A percentile compares a stretch with the other conserved stretches of the same genome.
Conservation (phyloP, 2,329 filamentous ascomycete genomes). For the Talaromyces sp. region DNA sequence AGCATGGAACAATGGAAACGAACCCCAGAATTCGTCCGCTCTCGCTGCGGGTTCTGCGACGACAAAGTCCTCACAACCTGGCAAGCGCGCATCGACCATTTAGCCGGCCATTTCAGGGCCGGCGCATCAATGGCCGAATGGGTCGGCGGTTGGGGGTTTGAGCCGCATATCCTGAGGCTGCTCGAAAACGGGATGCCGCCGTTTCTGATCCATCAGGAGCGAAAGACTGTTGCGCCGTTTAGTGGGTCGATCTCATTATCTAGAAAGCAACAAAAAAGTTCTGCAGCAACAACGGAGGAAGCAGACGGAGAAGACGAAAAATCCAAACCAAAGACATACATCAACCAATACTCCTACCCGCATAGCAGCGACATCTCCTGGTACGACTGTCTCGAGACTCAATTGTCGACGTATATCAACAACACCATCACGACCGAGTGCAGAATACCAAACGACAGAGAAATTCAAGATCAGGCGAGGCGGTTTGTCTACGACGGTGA, state of each 20-base stretch:
- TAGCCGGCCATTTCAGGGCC: conserved; percentile 37
- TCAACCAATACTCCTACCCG: conserved; percentile 9
- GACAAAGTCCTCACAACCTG: conserved; percentile 27
- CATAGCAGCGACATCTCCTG: not conserved
- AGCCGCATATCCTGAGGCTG: conserved; percentile 30
- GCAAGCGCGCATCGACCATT: conserved; percentile 32
- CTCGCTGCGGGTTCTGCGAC: conserved; percentile 31
- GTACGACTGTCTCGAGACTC: conserved; percentile 7
- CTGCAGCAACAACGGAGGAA: not conserved
- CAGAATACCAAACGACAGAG: conserved; percentile 2
- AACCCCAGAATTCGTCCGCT: conserved; percentile 46
- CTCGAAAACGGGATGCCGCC: conserved; percentile 38
- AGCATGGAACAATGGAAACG: conserved; percentile 53
- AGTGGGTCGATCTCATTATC: conserved; percentile 1
- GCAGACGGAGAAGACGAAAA: not conserved
- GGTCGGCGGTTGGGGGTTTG: conserved; percentile 38
- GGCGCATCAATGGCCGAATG: conserved; percentile 36
- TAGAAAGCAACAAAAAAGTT: not conserved
- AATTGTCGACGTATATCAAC: conserved; percentile 8
- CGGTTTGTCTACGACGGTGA: conserved; percentile 9
- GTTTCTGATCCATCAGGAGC: conserved; percentile 34
- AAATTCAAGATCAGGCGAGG: conserved; percentile 9
- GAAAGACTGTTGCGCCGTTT: conserved; percentile 25
- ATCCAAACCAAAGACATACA: not conserved
- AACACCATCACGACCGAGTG: not conserved